Evolutionary conservation across 768 basidiomycete genomes (phyloP), one percentile per base, ranked within the genome.

Genomic region (Amanita rubescens): DNA sequence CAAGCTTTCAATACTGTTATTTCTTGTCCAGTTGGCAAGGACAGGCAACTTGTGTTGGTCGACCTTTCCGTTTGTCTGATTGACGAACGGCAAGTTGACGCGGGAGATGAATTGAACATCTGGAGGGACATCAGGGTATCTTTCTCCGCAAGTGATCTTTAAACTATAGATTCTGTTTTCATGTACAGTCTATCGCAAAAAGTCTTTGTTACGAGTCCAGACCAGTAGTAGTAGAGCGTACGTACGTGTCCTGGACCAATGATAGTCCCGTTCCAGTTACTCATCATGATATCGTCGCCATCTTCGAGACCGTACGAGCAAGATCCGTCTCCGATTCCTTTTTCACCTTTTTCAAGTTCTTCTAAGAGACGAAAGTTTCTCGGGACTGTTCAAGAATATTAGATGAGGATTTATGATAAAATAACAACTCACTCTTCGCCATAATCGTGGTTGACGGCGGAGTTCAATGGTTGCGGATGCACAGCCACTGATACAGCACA

Each of bases 321-420:
- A 15, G 90, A 92, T 52, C 94, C 95, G 73, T 97, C 95, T 58
- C 95, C 95, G 67, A 98, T 93, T 49, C 96, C 96, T 70, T 99
- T 99, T 78, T 99, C 96, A 64, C 96, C 96, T 72, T 98, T 97
- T 70, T 99, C 96, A 59, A 99, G 87, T 75, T 99, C 96, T 67
- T 96, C 96, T 35, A 99, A 82, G 19, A 98, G 83, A 47, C 90
- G 82, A 76, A 98, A 98, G 73, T 94, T 97, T 65, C 95, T 81
- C 24, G 95, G 95, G 57, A 99, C 95, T 97, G 64, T 19, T 55
- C 24, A 4, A 14, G 27, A 25, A 25, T 17, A 33, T 32, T 55
- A 54, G 39, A 24, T 7, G 22, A 20, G 37, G 37, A 53, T 49
- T 25, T 22, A 27, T 37, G 11, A 41, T 19, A 55, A 43, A 15